phyloP scores from a whole-genome alignment of 495 filamentous ascomycete genomes.

The Polyplosphaeria fusca region DNA sequence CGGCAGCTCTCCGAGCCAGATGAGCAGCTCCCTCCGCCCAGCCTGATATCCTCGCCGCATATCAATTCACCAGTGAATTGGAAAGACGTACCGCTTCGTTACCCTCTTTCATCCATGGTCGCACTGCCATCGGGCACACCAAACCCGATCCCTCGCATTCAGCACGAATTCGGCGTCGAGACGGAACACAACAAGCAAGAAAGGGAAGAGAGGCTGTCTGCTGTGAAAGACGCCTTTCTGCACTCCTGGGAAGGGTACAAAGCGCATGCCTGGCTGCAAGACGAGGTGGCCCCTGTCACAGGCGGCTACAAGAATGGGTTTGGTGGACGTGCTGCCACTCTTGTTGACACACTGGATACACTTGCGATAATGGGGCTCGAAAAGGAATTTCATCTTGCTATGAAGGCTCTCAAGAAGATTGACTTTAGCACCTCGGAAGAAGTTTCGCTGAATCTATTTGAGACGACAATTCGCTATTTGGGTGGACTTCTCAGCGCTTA shows the following conservation, averaged over 20 bases:
- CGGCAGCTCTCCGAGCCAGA: constrained; percentile 5
- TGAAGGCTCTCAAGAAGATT: constrained; percentile 70
- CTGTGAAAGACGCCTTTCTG: constrained; percentile 42
- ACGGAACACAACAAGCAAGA: constrained; percentile 40
- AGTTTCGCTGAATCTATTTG: constrained; percentile 42
- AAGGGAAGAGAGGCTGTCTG: constrained; percentile 48
- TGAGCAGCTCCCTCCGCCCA: constrained; percentile 9
- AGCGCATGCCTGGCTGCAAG: constrained; percentile 40
- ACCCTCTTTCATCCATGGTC: constrained; percentile 60
- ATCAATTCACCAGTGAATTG: constrained; percentile 17
- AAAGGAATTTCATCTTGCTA: constrained; percentile 82
- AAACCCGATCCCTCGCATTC: constrained; percentile 69
- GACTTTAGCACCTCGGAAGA: constrained; percentile 72
- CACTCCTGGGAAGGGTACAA: constrained; percentile 45
- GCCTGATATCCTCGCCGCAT: not conserved
- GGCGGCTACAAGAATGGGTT: constrained; percentile 63
- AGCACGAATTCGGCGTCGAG: constrained; percentile 66
- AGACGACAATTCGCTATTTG: constrained; percentile 45
- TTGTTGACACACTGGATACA: constrained; percentile 89
- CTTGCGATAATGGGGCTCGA: constrained; percentile 96
- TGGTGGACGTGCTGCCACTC: constrained; percentile 88
- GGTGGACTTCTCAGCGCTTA: constrained; percentile 44
- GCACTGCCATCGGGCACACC: constrained; percentile 67
- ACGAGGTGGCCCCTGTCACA: constrained; percentile 45
- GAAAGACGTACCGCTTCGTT: constrained; percentile 45